phyloP scores from a whole-genome alignment of 2,329 filamentous ascomycete genomes.

The Aspergillus candidus region DNA sequence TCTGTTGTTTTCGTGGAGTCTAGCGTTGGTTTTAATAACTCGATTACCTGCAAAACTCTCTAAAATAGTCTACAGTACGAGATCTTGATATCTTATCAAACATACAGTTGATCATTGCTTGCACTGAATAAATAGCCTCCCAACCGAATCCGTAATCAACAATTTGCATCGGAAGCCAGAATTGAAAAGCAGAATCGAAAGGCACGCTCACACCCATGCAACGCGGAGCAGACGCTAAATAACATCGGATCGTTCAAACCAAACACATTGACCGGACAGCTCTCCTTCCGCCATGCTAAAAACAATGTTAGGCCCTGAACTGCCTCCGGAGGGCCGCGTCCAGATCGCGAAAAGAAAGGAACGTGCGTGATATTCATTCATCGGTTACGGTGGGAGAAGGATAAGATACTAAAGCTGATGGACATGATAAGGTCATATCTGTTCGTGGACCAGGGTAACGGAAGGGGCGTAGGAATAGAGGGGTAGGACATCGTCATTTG shows the following conservation, averaged over 20 bases:
- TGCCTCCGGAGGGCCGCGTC: too few relatives aligned
- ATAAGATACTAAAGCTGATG: too few relatives aligned
- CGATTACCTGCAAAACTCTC: too few relatives aligned
- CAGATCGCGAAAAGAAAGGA: not conserved
- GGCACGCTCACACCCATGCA: conserved; percentile 18
- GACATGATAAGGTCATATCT: not conserved
- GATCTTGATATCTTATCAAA: too few relatives aligned
- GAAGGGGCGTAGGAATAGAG: not conserved
- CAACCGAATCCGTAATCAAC: conserved; percentile 2
- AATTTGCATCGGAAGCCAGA: not conserved
- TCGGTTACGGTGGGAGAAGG: too few relatives aligned
- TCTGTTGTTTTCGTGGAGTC: too few relatives aligned
- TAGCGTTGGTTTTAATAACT: too few relatives aligned
- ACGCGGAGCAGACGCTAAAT: conserved; percentile 14
- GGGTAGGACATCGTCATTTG: conserved; percentile 14
- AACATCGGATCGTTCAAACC: conserved; percentile 1
- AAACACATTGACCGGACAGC: too few relatives aligned
- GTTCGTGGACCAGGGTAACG: not conserved
- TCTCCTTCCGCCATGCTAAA: not conserved
- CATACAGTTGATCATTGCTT: too few relatives aligned
- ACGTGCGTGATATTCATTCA: not conserved
- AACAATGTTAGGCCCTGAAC: not conserved
- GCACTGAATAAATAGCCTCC: conserved; percentile 1
- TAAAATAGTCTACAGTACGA: too few relatives aligned
- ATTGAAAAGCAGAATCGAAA: not conserved